Base-by-base conservation (phyloP, 2,329 filamentous ascomycete species). In the Lecanicillium sp. region DNA sequence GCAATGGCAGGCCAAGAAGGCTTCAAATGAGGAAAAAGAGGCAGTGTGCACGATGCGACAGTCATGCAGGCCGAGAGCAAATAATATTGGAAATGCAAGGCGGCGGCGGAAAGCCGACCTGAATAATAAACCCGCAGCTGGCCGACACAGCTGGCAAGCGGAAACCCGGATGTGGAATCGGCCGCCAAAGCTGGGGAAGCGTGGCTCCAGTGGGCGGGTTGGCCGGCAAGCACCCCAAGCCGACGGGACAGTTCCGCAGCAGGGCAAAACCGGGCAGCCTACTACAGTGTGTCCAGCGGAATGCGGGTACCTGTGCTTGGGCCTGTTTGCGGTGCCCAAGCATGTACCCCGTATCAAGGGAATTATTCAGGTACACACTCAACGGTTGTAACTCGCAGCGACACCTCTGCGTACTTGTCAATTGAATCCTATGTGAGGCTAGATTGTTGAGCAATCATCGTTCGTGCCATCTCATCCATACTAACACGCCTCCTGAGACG, bases 91-190 rank as follows among this genome's bases (percentile, higher is more conserved):
- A 11, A 5, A 38, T 17, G 35, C 14, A 14, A 30, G 15, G 33
- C 30, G 48, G 43, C 20, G 35, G 6, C 32, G 48, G 43, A 43
- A 47, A 50, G 43, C 43, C 43, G 48, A 41, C 7, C 7, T 29
- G 30, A 15, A 32, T 33, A 37, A 41, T 42, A 41, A 24, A 46
- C 36, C 48, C 48, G 48, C 19, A 19, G 39, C 43, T 50, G 43
- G 48, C 48, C 48, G 48, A 45, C 35, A 11, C 19, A 10, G 21
- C 17, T 43, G 24, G 32, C 32, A 6, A 15, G 32, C 8, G 32
- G 6, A 11, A 9, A 15, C 32, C 32, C 43, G 43, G 43, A 20
- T 32, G 33, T 29, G 38, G n/a, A n/a, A n/a, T n/a, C n/a, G n/a
- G n/a, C 17, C 14, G 24, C 33, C 20, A 26, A 47, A 47, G 44